A percentile compares a stretch with the other conserved stretches of the same genome.
phyloP scores from a whole-genome alignment of 805 yeast genomes.

The Wickerhamomyces bisporus region DNA sequence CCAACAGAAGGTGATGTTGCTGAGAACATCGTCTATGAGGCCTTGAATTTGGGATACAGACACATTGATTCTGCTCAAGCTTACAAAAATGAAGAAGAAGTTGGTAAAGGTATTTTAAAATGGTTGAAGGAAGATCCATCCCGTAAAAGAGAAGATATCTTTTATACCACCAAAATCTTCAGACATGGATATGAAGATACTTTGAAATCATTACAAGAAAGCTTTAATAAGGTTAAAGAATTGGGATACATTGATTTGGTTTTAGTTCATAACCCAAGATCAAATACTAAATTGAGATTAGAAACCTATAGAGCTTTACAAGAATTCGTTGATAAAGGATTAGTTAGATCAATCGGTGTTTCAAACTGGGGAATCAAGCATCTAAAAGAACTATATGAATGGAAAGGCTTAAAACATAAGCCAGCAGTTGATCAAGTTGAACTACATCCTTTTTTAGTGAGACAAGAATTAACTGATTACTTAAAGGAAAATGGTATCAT shows the following conservation, averaged over 20 bases:
- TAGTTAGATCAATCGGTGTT: slow-evolving; percentile 64
- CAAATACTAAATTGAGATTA: slow-evolving; percentile 42
- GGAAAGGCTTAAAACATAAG: slow-evolving; percentile 45
- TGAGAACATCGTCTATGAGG: slow-evolving; percentile 38
- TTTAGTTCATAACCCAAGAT: slow-evolving; percentile 61
- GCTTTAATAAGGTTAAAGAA: slow-evolving; percentile 43
- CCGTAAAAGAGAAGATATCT: slow-evolving; percentile 53
- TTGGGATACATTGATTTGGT: slow-evolving; percentile 64
- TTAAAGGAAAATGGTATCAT: slow-evolving; percentile 49
- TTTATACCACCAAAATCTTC: slow-evolving; percentile 16
- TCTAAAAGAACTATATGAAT: slow-evolving; percentile 50
- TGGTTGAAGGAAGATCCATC: slow-evolving; percentile 41
- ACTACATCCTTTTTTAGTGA: slow-evolving; percentile 67
- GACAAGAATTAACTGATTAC: slow-evolving; percentile 25
- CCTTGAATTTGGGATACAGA: slow-evolving; percentile 58
- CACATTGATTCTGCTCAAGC: slow-evolving; percentile 70
- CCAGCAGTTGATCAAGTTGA: slow-evolving; percentile 80
- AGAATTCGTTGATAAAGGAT: slow-evolving; percentile 55
- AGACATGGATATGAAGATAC: slow-evolving; percentile 48
- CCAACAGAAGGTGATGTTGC: slow-evolving; percentile 5
- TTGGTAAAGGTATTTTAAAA: slow-evolving; percentile 57
- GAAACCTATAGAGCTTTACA: slow-evolving; percentile 72
- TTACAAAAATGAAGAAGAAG: slow-evolving; percentile 61
- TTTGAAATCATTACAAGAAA: slow-evolving; percentile 46
- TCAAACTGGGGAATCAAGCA: slow-evolving; percentile 63